Base-by-base conservation (phyloP, 208 protist species). In the Herpetomonas samuelpessoai region DNA sequence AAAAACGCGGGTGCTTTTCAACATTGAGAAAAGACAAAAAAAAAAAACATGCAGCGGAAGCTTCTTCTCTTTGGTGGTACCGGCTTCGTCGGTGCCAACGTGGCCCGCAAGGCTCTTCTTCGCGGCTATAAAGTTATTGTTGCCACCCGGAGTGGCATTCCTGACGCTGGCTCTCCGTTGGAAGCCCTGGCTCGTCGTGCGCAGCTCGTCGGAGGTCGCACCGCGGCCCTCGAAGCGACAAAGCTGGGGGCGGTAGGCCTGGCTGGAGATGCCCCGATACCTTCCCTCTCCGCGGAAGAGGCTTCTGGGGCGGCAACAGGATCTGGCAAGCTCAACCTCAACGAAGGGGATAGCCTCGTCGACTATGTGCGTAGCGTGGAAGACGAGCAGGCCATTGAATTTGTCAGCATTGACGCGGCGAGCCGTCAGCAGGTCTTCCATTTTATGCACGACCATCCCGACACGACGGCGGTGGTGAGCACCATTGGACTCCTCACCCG, bases 11-110 rank as follows among this genome's bases (percentile, higher is more conserved):
- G n/a, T 25, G 24, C 12, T 12, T 2, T 21, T 18, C 41, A 26
- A 46, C 46, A 46, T 41, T 21, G 41, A 2, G 35, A 56, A 71
- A 48, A 6, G 26, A 44, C 45, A 70, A 66, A 14, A 41, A 41
- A 41, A 6, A 41, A 14, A 6, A 41, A 27, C 6, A 75, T 74
- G 65, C 71, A 81, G 38, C 74, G 74, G 57, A 95, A 94, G 54
- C 39, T 95, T n/a, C 56, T 95, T 4, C 51, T 92, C n/a, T 91
- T 95, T 65, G 88, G 88, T 22, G 88, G 85, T 9, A 95, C 76
- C 19, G 88, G 88, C 9, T 95, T 89, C 50, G 83, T 95, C 19
- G 88, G 88, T 18, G 74, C 71, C 63, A 21, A 62, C 30, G 71
- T 95, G 3, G 74, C 76, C 10, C 65, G 62, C 27, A 85, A 79